phyloP scores from a whole-genome alignment of 106 monocot genomes.

The Apostasia shenzhenica region DNA sequence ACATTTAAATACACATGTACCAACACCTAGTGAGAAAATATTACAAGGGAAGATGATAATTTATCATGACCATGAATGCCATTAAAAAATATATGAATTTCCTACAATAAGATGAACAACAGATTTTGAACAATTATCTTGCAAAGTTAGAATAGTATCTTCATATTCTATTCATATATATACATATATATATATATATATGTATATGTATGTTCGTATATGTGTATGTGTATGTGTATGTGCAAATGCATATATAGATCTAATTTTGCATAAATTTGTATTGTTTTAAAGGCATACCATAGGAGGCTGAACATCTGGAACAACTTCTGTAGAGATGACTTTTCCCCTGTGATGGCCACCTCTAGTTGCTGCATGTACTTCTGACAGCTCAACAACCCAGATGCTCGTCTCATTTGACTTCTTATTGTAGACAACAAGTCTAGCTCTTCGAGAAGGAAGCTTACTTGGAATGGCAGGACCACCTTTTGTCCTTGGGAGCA shows the following conservation, averaged over 20 bases:
- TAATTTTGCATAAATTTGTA: not conserved
- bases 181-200: too few relatives aligned
- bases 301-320: slow-evolving; percentile 88
- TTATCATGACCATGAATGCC: too few relatives aligned
- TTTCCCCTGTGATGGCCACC: slow-evolving; percentile 95
- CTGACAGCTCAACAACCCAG: slow-evolving; percentile 80
- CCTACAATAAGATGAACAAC: too few relatives aligned
- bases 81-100: too few relatives aligned
- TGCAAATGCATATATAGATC: not conserved
- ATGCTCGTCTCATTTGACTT: slow-evolving; percentile 80
- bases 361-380: slow-evolving; percentile 88
- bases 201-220: not conserved
- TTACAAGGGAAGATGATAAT: too few relatives aligned
- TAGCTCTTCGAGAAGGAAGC: slow-evolving; percentile 77
- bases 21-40: too few relatives aligned
- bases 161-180: not conserved
- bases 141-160: not conserved
- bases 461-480: slow-evolving; percentile 73
- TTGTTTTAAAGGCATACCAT: slow-evolving; percentile 41
- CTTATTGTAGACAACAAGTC: slow-evolving; percentile 78
- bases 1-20: too few relatives aligned
- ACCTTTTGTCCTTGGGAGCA: slow-evolving; percentile 76
- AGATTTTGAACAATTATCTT: too few relatives aligned
- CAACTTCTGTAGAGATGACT: slow-evolving; percentile 62
- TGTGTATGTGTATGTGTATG: not conserved